These are phyloP conservation scores for Dimocarpus longan DNA, from an alignment of 345 rosid genomes.

Conservation along the genomic window DNA sequence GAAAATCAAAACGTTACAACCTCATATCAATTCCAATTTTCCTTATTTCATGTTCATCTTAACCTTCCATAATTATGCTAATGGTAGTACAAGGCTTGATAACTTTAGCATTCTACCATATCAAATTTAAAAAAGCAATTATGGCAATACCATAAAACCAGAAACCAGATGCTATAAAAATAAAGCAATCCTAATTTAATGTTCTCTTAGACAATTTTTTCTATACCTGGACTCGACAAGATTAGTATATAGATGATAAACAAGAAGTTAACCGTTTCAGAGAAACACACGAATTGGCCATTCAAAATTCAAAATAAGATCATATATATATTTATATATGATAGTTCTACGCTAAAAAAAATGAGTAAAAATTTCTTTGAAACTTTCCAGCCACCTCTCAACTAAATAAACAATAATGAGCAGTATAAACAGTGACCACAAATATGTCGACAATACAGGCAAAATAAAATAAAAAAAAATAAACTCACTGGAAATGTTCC, in stretches of 20 bases:
- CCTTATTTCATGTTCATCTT: background rate
- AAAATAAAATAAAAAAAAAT: background rate
- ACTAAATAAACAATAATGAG: background rate
- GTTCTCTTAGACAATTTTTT: background rate
- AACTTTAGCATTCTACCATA: background rate
- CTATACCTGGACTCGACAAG: background rate
- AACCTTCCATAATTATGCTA: background rate
- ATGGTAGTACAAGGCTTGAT: background rate
- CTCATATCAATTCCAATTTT: background rate
- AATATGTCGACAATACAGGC: background rate
- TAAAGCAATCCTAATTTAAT: background rate
- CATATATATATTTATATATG: background rate
- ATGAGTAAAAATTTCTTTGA: background rate
- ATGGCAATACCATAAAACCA: background rate
- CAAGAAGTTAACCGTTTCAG: background rate
- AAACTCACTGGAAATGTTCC: background rate
- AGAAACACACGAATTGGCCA: background rate
- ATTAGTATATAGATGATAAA: background rate
- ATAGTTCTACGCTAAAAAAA: background rate
- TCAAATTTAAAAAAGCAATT: background rate
- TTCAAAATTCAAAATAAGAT: background rate
- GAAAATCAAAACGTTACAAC: conserved; percentile 8
- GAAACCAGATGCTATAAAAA: background rate
- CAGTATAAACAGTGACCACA: background rate
- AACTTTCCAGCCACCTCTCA: too few species aligned